Evolutionary conservation across 2,329 filamentous ascomycete genomes (phyloP), one percentile per base, ranked within the genome.

Genomic region (Botryosphaeria dothidea): DNA sequence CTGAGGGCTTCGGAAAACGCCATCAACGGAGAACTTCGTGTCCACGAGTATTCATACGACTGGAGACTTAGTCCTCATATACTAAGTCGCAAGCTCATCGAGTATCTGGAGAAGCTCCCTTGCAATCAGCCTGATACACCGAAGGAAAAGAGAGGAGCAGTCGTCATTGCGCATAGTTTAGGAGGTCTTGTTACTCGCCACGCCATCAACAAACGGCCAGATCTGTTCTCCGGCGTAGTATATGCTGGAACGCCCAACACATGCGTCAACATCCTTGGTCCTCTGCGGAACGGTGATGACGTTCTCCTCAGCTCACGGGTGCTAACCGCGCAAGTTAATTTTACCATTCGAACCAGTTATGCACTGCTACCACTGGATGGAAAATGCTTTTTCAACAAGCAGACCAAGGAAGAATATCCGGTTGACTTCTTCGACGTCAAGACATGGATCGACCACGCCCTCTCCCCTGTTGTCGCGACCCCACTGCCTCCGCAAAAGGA

Each of bases 31-130:
- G 89, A 85, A 67, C 80, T 97, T 5, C 85, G 92, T 52, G 85
- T 97, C 0, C 93, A 93, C 82, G 90, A 97, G 71, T 98, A 94
- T 73, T 93, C 93, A 19, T 98, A 97, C 71, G 94, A 98, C 78
- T 98, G 94, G 94, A 86, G 94, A 17, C 81, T 97, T 43, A 95
- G 92, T 68, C 94, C 94, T 0, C 86, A 90, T 71, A 81, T 92
- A 0, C 84, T 95, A 0, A 93, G 91, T 3, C 82, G 83, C 51
- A 87, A 87, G 67, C 80, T 98, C n/a, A 86, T 89, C 38, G 79
- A 85, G 19, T 97, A 92, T 71, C 81, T 98, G 15, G 87, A 91
- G 72, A 82, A 79, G 1, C 81, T 98, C 0, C 90, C 90, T 0
- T 93, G 88, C 60, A 97, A 97, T 72, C 83, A 86, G 52, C 81